A percentile compares a stretch with the other conserved stretches of the same genome.
phyloP scores from a whole-genome alignment of 2,329 filamentous ascomycete genomes.

The Exophiala alcalophila region DNA sequence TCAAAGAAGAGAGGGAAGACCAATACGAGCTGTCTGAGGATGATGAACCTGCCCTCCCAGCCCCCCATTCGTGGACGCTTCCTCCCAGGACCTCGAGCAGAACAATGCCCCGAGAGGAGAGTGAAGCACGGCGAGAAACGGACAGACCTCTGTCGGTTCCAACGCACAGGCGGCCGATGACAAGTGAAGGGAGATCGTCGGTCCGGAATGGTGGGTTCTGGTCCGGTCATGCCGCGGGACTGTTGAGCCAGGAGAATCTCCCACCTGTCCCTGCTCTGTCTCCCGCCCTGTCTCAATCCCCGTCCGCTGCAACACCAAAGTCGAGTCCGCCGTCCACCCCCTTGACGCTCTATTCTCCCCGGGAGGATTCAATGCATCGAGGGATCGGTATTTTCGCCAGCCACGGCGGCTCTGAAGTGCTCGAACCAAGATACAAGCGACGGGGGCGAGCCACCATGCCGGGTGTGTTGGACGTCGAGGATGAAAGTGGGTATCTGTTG shows the following conservation, averaged over 20 bases:
- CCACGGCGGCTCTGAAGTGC: constrained; percentile 18
- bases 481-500: constrained; percentile 2
- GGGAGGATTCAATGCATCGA: constrained; percentile 24
- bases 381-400: constrained; percentile 25
- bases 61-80: constrained; percentile 3
- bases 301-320: constrained; percentile 13
- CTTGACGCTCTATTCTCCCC: constrained; percentile 12
- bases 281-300: constrained; percentile 13
- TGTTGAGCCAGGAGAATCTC: constrained; percentile 4
- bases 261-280: constrained; percentile 14
- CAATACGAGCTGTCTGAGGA: constrained; percentile 3
- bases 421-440: constrained; percentile 16
- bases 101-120: neutral
- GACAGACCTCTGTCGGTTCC: neutral
- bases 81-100: constrained; percentile 20
- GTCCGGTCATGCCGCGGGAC: constrained; percentile 1
- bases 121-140: neutral
- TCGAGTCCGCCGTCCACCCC: constrained; percentile 19
- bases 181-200: constrained; percentile 4
- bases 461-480: constrained; percentile 12
- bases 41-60: constrained; percentile 5
- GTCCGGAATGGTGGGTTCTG: constrained; percentile 17
- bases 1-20: neutral
- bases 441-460: constrained; percentile 11
- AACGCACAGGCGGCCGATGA: constrained; percentile 3